Base-by-base conservation (phyloP, 2,329 filamentous ascomycete species). In the Fusarium buharicum region DNA sequence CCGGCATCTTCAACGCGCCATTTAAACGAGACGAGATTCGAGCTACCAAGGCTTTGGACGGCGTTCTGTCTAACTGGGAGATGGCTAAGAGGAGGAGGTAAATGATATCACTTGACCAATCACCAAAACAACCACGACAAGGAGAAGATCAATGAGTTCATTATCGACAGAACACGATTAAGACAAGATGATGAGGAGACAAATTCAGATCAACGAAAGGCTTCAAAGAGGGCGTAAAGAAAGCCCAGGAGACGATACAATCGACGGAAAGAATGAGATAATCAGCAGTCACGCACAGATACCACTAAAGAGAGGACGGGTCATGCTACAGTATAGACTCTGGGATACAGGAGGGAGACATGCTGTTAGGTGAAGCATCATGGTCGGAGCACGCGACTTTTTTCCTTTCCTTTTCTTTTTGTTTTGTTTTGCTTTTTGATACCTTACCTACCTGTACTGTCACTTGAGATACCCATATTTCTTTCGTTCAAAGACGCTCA, bases 21-120 rank as follows among this genome's bases (percentile, higher is more conserved):
- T 87, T 92, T 70, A 79, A 86, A 55, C 81, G 78, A 72, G 77
- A 81, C 45, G 89, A 92, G 75, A 76, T 78, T 47, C 79, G 79
- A 69, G 88, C 88, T 0, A 80, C 82, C 12, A 80, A 75, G 72
- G 77, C 81, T 6, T 72, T 88, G 59, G 79, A 85, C 44, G 76
- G 74, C 30, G 82, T 85, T 12, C 68, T 88, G 20, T 76, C 76
- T 13, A 79, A 81, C 43, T 80, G 79, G 73, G 81, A 85, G 18
- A 72, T 73, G 3, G 73, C 53, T 62, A 82, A 73, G 78, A 80
- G 73, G 75, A 84, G 77, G 76, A 78, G 74, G 72, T 82, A 66
- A 78, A 74, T 7, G 34, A 37, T 22, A 18, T 10, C 11, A 27
- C 18, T 31, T 17, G 4, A 13, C 2, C 36, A 28, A 33, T n/a